Percentiles rank a stretch among this genome's conserved stretches.
Evolutionary conservation across 129 eudicot species (phyloP).

Genomic region (Mikania micrantha): DNA sequence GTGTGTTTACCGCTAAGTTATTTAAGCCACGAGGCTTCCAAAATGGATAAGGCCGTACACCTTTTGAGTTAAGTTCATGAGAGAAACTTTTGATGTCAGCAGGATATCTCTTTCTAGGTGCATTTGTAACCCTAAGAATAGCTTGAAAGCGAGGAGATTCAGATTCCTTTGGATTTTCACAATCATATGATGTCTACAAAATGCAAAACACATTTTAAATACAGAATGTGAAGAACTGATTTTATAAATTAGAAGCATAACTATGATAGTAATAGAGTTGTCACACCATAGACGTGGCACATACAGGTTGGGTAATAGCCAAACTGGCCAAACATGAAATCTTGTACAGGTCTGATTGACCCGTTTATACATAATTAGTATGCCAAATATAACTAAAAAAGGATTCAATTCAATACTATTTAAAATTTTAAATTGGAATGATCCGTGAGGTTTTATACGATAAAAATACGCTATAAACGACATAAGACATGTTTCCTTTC

Average conservation of each 20-base stretch:
- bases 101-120: slow-evolving; percentile 86
- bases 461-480: background rate
- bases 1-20: slow-evolving; percentile 65
- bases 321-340: background rate
- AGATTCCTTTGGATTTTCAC: slow-evolving; percentile 97
- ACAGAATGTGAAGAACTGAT: background rate
- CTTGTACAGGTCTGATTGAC: background rate
- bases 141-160: slow-evolving; percentile 99
- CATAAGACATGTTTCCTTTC: background rate
- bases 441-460: background rate
- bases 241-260: background rate
- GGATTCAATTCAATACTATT: background rate
- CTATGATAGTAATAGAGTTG: background rate
- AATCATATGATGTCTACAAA: slow-evolving; percentile 70
- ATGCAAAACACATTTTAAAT: background rate
- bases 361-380: background rate
- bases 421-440: background rate
- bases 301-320: background rate
- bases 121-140: slow-evolving; percentile 93
- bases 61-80: slow-evolving; percentile 96
- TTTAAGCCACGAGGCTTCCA: slow-evolving; percentile 96
- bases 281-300: background rate
- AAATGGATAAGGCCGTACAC: slow-evolving; percentile 93
- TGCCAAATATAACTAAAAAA: background rate
- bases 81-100: slow-evolving; percentile 94